Evolutionary conservation across 352 stramenopile species (phyloP), one percentile per base, ranked within the genome.

Genomic region (Globisporangium middletonii): DNA sequence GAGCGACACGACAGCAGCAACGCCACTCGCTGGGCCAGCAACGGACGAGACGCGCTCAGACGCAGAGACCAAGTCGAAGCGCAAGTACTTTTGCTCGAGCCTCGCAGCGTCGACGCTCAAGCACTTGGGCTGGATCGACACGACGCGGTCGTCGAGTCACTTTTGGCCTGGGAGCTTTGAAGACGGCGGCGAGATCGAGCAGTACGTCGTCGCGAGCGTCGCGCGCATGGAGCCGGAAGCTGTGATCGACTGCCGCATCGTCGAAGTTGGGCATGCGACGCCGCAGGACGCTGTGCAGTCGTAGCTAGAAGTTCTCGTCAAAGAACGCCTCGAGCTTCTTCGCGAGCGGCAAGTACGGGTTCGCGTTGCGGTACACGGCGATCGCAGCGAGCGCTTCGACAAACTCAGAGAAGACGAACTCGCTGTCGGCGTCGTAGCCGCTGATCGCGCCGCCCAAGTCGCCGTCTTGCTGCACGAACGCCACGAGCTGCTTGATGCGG

Each of bases 31-130:
- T 23, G 30, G 30, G n/a, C 53, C 64, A 45, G 55, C 52, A 12
- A 42, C 67, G 30, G 50, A 19, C 37, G 12, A 38, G 33, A 6
- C 4, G 33, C 33, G 33, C 33, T 13, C 33, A 13, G 33, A 9
- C 9, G 33, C 33, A 38, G 37, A 26, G 4, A 6, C 38, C 18
- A 13, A 45, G 26, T 58, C 53, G 27, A 84, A 86, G 59, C 78
- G 75, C 44, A 92, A 92, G 65, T 94, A 92, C 54, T 92, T 94
- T 70, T 94, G 84, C 55, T 94, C 84, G 15, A 90, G 82, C 41
- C 69, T 94, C 11, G 84, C 80, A 13, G 84, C 84, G 5, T 79
- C 82, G n/a, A 76, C 82, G 12, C 76, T 89, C 50, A 92, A 91
- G 57, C 71, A 92, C 16, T 33, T 94, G 6, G 82, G 82, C 0